phyloP scores from a whole-genome alignment of 805 yeast genomes.

The Hanseniaspora vineae region DNA sequence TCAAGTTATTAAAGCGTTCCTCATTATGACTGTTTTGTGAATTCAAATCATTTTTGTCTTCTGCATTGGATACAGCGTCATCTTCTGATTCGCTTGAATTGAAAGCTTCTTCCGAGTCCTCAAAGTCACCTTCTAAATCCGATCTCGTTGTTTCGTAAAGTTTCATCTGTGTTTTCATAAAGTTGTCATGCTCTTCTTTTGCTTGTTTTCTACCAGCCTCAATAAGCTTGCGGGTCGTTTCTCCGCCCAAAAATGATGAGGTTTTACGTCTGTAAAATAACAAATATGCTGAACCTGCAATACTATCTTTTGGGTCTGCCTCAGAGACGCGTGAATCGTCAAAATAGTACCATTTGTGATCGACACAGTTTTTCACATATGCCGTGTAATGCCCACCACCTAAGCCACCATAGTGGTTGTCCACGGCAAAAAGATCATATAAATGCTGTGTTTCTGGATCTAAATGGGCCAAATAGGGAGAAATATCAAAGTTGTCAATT shows the following conservation, averaged over 20 bases:
- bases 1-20: too few relatives aligned
- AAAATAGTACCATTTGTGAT: conserved; percentile 74
- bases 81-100: conserved; percentile 8
- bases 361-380: conserved; percentile 65
- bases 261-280: conserved; percentile 60
- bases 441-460: conserved; percentile 21
- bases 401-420: conserved; percentile 89
- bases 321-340: conserved; percentile 70
- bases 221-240: conserved; percentile 28
- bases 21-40: neutral
- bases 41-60: conserved; percentile 1
- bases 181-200: conserved; percentile 13
- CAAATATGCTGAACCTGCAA: conserved; percentile 75
- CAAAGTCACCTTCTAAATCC: conserved; percentile 9
- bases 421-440: conserved; percentile 85
- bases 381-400: conserved; percentile 98
- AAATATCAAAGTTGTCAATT: conserved; percentile 64
- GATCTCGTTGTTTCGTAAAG: conserved; percentile 18
- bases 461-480: conserved; percentile 33
- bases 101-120: conserved; percentile 10
- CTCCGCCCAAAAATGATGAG: conserved; percentile 33
- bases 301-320: conserved; percentile 44
- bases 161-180: conserved; percentile 13
- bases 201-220: conserved; percentile 27
- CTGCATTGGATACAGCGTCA: conserved; percentile 8